Conservation (phyloP, 345 rosid species). For the Salix koriyanagi region DNA sequence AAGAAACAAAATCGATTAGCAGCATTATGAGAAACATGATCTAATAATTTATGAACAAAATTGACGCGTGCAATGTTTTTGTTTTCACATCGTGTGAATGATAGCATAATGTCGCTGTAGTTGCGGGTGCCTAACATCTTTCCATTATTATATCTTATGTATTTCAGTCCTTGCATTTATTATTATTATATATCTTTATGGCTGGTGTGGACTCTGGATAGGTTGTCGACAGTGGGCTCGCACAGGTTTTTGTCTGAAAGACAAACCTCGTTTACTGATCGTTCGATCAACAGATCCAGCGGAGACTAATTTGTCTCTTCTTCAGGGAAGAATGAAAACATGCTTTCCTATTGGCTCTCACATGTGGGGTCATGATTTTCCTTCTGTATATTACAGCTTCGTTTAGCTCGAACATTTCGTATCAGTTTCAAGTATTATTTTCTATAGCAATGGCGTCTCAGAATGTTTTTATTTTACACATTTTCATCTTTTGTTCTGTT, state of each 20-base stretch:
- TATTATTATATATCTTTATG: too few species aligned
- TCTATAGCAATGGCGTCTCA: constrained; percentile 18
- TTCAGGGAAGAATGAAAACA: neutral
- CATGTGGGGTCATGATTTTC: neutral
- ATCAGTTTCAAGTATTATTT: constrained; percentile 8
- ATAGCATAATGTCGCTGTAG: too few species aligned
- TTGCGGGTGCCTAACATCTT: too few species aligned
- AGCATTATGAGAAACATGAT: too few species aligned
- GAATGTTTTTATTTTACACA: constrained; percentile 14
- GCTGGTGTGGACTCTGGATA: too few species aligned
- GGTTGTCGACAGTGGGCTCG: neutral
- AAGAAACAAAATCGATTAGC: too few species aligned
- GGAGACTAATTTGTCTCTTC: neutral
- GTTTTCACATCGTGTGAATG: too few species aligned
- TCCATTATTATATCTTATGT: too few species aligned
- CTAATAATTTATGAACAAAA: too few species aligned
- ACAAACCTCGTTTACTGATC: neutral
- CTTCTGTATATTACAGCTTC: neutral
- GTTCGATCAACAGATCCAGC: neutral
- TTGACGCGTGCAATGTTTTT: too few species aligned
- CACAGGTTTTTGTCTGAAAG: neutral
- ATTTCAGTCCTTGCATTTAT: too few species aligned
- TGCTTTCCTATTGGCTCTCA: neutral
- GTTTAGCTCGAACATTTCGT: constrained; percentile 3
- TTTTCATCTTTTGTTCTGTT: constrained; percentile 20